Evolutionary conservation across 371 early-diverging fungal species (phyloP), one percentile per base, ranked within the genome.

Genomic region (Conidiobolus incongruus): DNA sequence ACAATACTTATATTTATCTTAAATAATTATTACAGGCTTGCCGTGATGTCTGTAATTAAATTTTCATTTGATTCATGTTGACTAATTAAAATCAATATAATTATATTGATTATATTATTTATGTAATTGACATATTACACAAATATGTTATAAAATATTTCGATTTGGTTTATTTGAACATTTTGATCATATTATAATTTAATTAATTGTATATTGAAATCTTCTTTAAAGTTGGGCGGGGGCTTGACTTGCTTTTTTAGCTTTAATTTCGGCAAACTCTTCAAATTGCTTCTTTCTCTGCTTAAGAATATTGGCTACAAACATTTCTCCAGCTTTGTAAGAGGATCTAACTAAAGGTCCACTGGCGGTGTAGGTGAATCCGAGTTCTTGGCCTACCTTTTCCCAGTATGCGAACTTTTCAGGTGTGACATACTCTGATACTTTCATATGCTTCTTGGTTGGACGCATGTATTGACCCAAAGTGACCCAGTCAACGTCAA

Each of bases 391-490:
- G 33, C 87, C 93, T 35, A 74, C 67, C 22, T 72, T 61, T 38
- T 74, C 80, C 83, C 89, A 95, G 51, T 84, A 66, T 49, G 80
- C 76, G 59, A 93, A 96, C 56, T 85, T 84, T 44, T 81, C 79
- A 2, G 95, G 95, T 40, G 79, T 70, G 36, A 95, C 81, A 49
- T 94, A 96, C 50, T 88, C 90, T 31, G 57, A 68, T 2, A 94
- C 93, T 67, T 92, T 92, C 90, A 94, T 88, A 58, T 96, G 95
- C 52, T 82, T 77, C 68, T 89, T 95, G 22, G 97, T 95, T 19
- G 97, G 97, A 40, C 90, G 75, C 97, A 96, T 96, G 58, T 96
- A 96, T 60, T 96, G 97, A n/a, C 97, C 97, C 47, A 96, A 65
- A 10, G 97, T 96, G 19, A 96, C 72, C 32, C 85, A 84, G 53